Base-by-base conservation (phyloP, 805 yeast species). In the Vanderwaltozyma verrucispora region DNA sequence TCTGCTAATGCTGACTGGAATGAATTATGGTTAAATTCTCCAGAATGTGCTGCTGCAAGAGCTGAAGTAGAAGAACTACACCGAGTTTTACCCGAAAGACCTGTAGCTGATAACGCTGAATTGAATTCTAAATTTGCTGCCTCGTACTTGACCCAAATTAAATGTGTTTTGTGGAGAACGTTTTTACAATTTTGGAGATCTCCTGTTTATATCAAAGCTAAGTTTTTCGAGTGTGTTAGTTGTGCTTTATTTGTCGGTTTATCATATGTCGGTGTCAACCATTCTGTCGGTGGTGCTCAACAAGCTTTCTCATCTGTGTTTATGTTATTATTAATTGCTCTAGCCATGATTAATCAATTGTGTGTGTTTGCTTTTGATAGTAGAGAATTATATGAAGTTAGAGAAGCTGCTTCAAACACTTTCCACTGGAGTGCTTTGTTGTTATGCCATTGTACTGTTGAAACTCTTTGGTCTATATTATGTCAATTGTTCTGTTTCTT, bases 331-430 rank as follows among this genome's bases (percentile, higher is more conserved):
- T 57, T 74, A 51, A 59, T 67, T 42, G 58, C 77, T 49, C 60
- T 68, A 44, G 71, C 78, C 21, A 60, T 78, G 63, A 60, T 72
- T 32, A 73, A 77, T 49, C 87, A 80, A 56, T 66, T 74, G 63
- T 68, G 75, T 43, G 84, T 83, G 18, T 64, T 72, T 50, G 81
- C 68, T 48, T 72, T 71, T 31, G 56, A 60, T 32, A 79, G 75
- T 49, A 68, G 87, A 61, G 74, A 73, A 43, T 56, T 80, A 27
- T 80, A 75, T 48, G 87, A 80, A 57, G 81, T 72, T 32, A 71
- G 88, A 58, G 88, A 80, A 57, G 69, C 82, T 38, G 82, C 83
- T 23, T 75, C 86, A 1, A 77, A 71, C 53, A 75, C 85, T 3
- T 80, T 76, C 59, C 67, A 75, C 35, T 80, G 87, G 87, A 48